Base-by-base conservation (phyloP, 202 grass and related monocot species). In the Bolboschoenoplectus hybrid region DNA sequence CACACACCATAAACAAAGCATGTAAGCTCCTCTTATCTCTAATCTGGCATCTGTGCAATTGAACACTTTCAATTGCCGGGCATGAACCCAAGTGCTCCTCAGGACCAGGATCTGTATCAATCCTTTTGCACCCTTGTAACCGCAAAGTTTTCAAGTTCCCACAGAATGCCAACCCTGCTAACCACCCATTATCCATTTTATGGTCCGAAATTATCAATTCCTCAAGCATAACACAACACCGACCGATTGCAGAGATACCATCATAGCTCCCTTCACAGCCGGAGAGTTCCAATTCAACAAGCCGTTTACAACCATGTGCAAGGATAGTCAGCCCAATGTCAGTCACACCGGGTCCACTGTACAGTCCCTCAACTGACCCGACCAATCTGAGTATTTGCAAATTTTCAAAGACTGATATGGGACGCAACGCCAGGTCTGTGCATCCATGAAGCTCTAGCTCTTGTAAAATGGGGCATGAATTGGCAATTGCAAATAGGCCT, bases 291-390 rank as follows among this genome's bases (percentile, higher is more conserved):
- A 98, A 78, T 81, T 95, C 91, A 2, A 98, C 96, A 10, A 98
- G 74, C 35, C 96, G 86, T 74, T 92, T 95, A 84, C 96, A 98
- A 3, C 91, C 96, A 4, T 98, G 93, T n/a, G 91, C 93, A 2
- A 98, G 93, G 52, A 98, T 96, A 14, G 93, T 98, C 79, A 98
- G 93, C 68, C 93, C 93, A 17, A 98, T 98, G 86, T 98, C 91
- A 0, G 93, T 98, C 64, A 98, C 91, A 0, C 90, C 88, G 0
- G 90, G 90, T 13, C 84, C 91, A 20, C 85, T 55, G 32, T 95
- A 98, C 1, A 98, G 84, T 1, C 90, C 88, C 1, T 91, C 81
- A 2, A 87, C 73, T 0, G 90, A 86, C 0, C 90, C 93, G 2
- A 94, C 93, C 4, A 98, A 68, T 86, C 87, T 85, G 49, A 98